Evolutionary conservation across 139 green algal genomes (phyloP).

Genomic region (Volvox africanus): DNA sequence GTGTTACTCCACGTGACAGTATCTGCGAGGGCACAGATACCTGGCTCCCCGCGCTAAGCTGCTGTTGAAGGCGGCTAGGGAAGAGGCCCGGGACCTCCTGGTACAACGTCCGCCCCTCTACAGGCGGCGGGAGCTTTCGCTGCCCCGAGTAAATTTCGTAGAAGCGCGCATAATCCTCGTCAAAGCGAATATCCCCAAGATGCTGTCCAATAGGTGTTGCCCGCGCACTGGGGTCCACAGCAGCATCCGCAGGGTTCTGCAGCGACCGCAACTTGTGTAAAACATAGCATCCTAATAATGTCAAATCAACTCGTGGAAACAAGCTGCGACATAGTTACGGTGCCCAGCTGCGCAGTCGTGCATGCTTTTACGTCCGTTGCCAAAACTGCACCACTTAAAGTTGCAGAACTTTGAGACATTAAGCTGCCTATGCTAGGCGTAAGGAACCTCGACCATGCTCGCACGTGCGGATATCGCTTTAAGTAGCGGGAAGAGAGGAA

Average conservation of each 20-base stretch:
- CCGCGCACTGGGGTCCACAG: conserved; percentile 16
- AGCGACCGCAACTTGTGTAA: not conserved
- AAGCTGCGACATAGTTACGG: too few relatives aligned
- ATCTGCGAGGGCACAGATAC: conserved; percentile 12
- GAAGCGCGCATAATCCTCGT: conserved; percentile 90
- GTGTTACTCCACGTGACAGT: conserved; percentile 19
- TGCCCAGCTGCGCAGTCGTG: too few relatives aligned
- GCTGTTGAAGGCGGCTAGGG: conserved; percentile 47
- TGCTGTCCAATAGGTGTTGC: conserved; percentile 46
- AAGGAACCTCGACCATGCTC: too few relatives aligned
- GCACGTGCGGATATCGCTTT: too few relatives aligned
- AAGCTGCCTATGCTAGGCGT: too few relatives aligned
- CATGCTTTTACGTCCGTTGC: too few relatives aligned
- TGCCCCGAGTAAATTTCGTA: conserved; percentile 75
- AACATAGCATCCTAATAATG: too few relatives aligned
- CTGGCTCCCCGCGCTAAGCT: not conserved
- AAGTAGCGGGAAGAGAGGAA: too few relatives aligned
- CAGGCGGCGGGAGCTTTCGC: conserved; percentile 84
- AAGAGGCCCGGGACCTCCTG: conserved; percentile 72
- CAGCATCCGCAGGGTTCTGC: conserved; percentile 42
- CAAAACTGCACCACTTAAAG: too few relatives aligned
- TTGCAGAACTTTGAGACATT: too few relatives aligned
- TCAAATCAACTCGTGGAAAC: too few relatives aligned
- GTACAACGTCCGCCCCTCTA: conserved; percentile 84
- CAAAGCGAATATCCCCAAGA: conserved; percentile 81